Evolutionary conservation across 1,284 basidiomycete genomes (phyloP), one percentile per base, ranked within the genome.

Genomic region (Singerocomus rubriflavus): DNA sequence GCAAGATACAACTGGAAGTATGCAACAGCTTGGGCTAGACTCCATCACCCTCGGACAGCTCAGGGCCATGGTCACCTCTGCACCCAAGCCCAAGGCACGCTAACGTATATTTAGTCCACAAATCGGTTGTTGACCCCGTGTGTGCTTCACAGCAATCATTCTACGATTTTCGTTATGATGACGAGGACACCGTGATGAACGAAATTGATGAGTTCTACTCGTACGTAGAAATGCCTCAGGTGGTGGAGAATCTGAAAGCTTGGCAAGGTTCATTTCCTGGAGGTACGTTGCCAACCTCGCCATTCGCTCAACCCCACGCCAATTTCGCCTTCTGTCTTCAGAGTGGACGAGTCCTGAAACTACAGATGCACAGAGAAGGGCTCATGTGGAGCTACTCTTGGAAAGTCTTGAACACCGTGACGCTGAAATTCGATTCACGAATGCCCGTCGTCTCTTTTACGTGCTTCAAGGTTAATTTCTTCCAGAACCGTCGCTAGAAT

Each of bases 191-290:
- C 14, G 84, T 98, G 39, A 87, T 95, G 77, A 91, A 92, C 61
- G 97, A 98, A 70, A 88, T 99, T 41, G 91, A 98, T 57, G 97
- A 99, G 71, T 98, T 99, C 73, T 99, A 97, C 72, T 93, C 93
- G 26, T 99, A 98, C 72, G 87, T 96, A 51, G 96, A 99, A 73
- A 93, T 94, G 77, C 84, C 88, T 1, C 90, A 94, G 66, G 85
- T 95, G 13, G 82, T 84, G 4, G 91, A 95, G 75, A 94, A 94
- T 67, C 73, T 91, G 54, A 86, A 84, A 61, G 86, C 88, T 39
- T 98, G 93, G 88, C 82, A 88, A 62, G 87, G 88, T 38, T 90
- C 85, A 37, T 93, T 91, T 65, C 70, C 77, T 33, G 82, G 82
- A 69, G 86, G 91, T 87, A 61, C 58, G 78, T 71, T 44, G 27